Evolutionary conservation across 2,329 filamentous ascomycete genomes (phyloP).

Genomic region (Xylaria sp.): DNA sequence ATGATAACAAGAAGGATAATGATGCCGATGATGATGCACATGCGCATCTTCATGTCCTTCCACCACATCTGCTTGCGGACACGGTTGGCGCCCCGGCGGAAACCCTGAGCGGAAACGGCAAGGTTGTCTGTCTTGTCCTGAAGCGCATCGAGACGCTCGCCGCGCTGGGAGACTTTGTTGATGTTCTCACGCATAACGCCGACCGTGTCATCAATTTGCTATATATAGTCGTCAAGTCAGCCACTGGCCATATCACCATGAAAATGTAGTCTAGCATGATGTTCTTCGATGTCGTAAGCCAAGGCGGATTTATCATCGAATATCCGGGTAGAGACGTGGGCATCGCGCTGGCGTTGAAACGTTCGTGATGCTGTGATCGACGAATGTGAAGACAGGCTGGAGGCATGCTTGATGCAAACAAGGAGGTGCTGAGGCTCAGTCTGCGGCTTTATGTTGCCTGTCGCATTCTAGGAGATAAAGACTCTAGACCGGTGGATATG

Average conservation of each 20-base stretch:
- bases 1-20: conserved; percentile 90
- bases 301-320: neutral
- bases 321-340: neutral
- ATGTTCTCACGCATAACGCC: conserved; percentile 97
- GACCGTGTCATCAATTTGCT: conserved; percentile 98
- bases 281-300: neutral
- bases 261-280: neutral
- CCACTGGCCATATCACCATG: neutral
- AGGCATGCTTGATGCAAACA: neutral
- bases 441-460: neutral
- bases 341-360: neutral
- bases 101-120: conserved; percentile 86
- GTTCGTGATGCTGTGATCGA: neutral
- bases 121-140: conserved; percentile 70
- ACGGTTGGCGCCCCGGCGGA: conserved; percentile 91
- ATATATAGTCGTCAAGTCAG: conserved; percentile 15
- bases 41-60: conserved; percentile 99
- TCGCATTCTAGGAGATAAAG: conserved; percentile 4
- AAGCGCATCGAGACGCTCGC: conserved; percentile 40
- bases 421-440: neutral
- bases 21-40: conserved; percentile 88
- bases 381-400: neutral
- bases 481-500: neutral
- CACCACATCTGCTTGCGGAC: conserved; percentile 99
- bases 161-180: conserved; percentile 91